These are phyloP conservation scores for Tuber indicum DNA, from an alignment of 495 filamentous ascomycete genomes.

Conservation along the genomic window DNA sequence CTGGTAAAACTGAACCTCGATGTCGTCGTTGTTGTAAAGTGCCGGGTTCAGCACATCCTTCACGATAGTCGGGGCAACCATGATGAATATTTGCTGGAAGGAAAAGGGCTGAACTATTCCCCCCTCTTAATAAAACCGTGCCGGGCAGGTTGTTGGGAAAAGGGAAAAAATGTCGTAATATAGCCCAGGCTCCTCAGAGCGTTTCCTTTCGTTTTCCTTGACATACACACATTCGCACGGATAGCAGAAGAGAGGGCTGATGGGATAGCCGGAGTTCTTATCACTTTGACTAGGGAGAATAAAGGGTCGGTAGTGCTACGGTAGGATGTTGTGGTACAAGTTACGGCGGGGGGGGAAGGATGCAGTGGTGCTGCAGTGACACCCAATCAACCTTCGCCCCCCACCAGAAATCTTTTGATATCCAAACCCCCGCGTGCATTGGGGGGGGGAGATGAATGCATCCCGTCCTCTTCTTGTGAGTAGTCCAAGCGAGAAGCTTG, in stretches of 20 bases:
- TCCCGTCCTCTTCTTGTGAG: slow-evolving; percentile 10
- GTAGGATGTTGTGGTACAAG: slow-evolving; percentile 8
- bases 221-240: slow-evolving; percentile 25
- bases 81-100: slow-evolving; percentile 4
- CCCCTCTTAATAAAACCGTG: not conserved
- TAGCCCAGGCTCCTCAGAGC: slow-evolving; percentile 26
- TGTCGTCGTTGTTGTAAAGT: slow-evolving; percentile 35
- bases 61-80: slow-evolving; percentile 9
- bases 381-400: slow-evolving; percentile 7
- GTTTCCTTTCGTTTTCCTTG: slow-evolving; percentile 29
- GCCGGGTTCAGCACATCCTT: slow-evolving; percentile 35
- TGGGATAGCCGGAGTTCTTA: slow-evolving; percentile 24
- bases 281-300: slow-evolving; percentile 9
- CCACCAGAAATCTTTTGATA: not conserved
- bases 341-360: not conserved
- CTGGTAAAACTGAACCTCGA: slow-evolving; percentile 39
- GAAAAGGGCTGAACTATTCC: not conserved
- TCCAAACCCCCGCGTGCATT: not conserved
- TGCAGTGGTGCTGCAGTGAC: slow-evolving; percentile 12
- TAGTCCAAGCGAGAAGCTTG: slow-evolving; percentile 29
- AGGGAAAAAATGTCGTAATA: not conserved
- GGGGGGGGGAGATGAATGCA: not conserved
- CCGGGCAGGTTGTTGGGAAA: not conserved
- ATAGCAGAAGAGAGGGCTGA: slow-evolving; percentile 8
- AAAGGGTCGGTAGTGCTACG: not conserved